Conservation (phyloP, 2,329 filamentous ascomycete genomes). For the Sarocladium strictum region DNA sequence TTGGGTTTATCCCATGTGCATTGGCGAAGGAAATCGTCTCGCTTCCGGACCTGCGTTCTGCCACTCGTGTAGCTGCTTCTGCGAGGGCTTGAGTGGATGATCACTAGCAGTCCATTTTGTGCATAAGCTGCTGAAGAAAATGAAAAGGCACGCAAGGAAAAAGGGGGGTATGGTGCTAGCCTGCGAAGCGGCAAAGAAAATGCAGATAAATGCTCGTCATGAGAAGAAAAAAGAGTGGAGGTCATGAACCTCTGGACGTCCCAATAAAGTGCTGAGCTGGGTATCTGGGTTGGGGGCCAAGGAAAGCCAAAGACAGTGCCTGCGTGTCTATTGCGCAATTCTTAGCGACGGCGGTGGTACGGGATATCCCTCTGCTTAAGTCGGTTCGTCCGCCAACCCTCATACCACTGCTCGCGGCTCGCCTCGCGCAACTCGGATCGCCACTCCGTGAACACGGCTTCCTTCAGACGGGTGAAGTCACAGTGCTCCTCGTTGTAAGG, state of each 20-base stretch:
- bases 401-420: conserved; percentile 89
- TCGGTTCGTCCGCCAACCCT: conserved; percentile 79
- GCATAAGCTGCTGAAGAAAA: background rate
- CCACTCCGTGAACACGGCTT: conserved; percentile 92
- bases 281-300: background rate
- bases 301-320: background rate
- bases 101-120: background rate
- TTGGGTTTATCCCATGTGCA: background rate
- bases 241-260: background rate
- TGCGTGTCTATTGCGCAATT: background rate
- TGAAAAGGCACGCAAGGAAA: conserved; percentile 12
- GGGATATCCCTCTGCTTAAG: conserved; percentile 49
- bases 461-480: conserved; percentile 86
- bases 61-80: background rate
- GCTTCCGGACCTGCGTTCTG: background rate
- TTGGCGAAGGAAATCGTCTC: background rate
- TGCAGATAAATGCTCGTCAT: conserved; percentile 15
- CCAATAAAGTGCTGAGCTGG: background rate
- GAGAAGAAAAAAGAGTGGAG: conserved; percentile 11
- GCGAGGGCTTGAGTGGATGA: background rate
- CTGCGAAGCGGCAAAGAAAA: conserved; percentile 18
- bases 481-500: conserved; percentile 89
- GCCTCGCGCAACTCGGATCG: conserved; percentile 83
- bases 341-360: conserved; percentile 26
- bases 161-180: conserved; percentile 30